Evolutionary conservation across 129 eudicot species (phyloP).

Genomic region (Helichrysum umbraculigerum): DNA sequence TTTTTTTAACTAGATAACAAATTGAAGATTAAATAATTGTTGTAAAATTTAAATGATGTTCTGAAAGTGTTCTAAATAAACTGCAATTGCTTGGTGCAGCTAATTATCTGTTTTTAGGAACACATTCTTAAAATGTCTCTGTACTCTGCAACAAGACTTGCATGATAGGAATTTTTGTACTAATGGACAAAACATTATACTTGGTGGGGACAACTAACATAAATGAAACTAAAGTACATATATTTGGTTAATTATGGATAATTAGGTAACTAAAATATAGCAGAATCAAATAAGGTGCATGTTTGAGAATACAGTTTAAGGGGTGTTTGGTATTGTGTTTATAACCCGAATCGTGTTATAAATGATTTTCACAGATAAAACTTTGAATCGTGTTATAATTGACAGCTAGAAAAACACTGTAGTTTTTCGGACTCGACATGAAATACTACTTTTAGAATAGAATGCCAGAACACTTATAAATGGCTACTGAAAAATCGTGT

Average conservation of each 20-base stretch:
- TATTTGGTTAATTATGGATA: neutral
- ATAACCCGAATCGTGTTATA: neutral
- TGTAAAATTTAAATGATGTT: neutral
- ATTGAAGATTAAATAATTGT: no score
- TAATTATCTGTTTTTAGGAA: neutral
- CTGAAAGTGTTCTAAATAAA: neutral
- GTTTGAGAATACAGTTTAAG: neutral
- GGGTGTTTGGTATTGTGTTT: neutral
- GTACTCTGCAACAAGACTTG: neutral
- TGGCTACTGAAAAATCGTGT: neutral
- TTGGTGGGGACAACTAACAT: constrained; percentile 3
- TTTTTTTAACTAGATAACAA: no score
- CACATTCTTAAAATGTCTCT: neutral
- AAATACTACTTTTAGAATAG: neutral
- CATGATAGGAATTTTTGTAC: neutral
- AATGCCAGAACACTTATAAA: neutral
- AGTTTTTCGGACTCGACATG: neutral
- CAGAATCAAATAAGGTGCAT: neutral
- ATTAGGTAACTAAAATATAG: neutral
- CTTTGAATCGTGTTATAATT: neutral
- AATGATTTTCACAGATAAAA: no score
- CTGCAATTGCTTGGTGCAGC: neutral
- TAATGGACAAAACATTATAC: constrained; percentile 4
- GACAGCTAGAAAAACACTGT: neutral
- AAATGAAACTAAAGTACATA: neutral